These are phyloP conservation scores for Fusarium buxicola DNA, from an alignment of 2,329 filamentous ascomycete genomes.

Conservation along the genomic window DNA sequence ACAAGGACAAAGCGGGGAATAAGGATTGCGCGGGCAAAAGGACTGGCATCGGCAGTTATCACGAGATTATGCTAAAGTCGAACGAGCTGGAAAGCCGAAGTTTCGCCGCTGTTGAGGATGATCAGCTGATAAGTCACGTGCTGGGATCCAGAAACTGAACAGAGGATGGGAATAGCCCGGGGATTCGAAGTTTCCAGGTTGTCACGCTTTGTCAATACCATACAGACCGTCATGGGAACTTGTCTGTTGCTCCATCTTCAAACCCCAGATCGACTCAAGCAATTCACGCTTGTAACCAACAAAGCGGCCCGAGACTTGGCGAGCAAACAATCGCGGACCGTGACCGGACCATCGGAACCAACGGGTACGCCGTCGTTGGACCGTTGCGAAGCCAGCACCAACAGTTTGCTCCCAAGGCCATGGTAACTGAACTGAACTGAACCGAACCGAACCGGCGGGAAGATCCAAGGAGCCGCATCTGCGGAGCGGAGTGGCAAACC, in stretches of 20 bases:
- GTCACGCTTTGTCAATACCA: neutral
- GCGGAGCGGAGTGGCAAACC: slow-evolving; percentile 14
- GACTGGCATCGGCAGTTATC: neutral
- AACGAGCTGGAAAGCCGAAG: neutral
- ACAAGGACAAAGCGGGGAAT: slow-evolving; percentile 5
- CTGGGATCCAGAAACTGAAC: neutral
- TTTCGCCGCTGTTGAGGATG: neutral
- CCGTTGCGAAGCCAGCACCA: slow-evolving; percentile 16
- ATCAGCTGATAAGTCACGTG: slow-evolving; percentile 1
- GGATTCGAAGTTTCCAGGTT: slow-evolving; percentile 1
- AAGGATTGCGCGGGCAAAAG: neutral
- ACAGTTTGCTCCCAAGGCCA: slow-evolving; percentile 20
- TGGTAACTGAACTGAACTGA: slow-evolving; percentile 25
- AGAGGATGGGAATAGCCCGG: neutral
- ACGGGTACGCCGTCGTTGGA: slow-evolving; percentile 2
- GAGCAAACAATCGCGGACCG: slow-evolving; percentile 23
- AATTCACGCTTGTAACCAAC: slow-evolving; percentile 3
- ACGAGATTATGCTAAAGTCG: neutral
- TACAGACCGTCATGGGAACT: no score
- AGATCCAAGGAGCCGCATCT: slow-evolving; percentile 13
- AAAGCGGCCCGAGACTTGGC: slow-evolving; percentile 29
- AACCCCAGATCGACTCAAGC: neutral
- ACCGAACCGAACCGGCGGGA: slow-evolving; percentile 13
- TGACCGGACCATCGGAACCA: slow-evolving; percentile 5
- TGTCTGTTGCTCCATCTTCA: neutral